Evolutionary conservation across 768 basidiomycete genomes (phyloP).

Genomic region (Tephrocybe sp.): DNA sequence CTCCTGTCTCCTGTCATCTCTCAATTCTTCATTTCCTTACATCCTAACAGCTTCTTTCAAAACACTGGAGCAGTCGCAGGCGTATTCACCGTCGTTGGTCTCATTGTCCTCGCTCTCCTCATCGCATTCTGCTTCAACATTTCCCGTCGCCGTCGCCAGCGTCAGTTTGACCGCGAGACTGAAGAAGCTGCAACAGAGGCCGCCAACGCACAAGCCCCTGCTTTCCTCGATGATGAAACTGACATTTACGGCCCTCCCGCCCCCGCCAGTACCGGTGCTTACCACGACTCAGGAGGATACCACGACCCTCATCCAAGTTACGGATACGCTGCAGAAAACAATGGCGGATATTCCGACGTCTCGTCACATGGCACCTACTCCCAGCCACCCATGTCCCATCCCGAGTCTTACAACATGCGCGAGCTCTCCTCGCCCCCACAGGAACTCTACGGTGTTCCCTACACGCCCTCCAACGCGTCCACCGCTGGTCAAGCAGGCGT

Average conservation of each 20-base stretch:
- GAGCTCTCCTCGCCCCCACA: conserved; percentile 20
- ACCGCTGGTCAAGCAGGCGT: conserved; percentile 38
- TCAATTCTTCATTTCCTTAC: background rate
- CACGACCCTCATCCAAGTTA: background rate
- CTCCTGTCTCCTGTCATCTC: background rate
- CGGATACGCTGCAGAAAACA: background rate
- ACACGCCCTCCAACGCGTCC: conserved; percentile 14
- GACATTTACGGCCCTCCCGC: conserved; percentile 22
- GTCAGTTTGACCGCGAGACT: conserved; percentile 70
- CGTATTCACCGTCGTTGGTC: conserved; percentile 68
- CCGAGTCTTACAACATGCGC: conserved; percentile 49
- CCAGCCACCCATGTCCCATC: conserved; percentile 40
- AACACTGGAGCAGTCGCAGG: conserved; percentile 75
- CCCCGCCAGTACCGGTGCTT: background rate
- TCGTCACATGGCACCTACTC: conserved; percentile 48
- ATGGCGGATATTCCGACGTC: conserved; percentile 18
- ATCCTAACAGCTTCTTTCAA: conserved; percentile 33
- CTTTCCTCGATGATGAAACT: conserved; percentile 54
- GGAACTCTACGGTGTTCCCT: conserved; percentile 28
- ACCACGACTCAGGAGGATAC: background rate
- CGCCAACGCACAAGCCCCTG: conserved; percentile 46
- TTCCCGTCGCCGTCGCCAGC: conserved; percentile 61
- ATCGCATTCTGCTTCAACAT: conserved; percentile 47
- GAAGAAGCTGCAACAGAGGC: conserved; percentile 70
- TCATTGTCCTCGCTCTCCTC: conserved; percentile 50